These are phyloP conservation scores for Coleophoma cylindrospora DNA, from an alignment of 2,329 filamentous ascomycete species.

Conservation along the genomic window DNA sequence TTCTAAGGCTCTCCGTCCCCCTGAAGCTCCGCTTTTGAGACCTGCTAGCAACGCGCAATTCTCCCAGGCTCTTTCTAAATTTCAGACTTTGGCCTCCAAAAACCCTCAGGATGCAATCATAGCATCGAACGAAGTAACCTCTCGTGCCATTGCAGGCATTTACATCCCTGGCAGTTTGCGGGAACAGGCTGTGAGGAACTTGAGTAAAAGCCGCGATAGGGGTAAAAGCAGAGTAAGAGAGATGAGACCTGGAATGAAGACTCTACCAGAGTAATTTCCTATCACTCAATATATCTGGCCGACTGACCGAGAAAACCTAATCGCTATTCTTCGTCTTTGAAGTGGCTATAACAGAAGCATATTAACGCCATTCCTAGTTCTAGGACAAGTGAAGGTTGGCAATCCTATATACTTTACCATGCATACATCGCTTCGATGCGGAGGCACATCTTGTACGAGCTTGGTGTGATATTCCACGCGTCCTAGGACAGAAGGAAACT, in stretches of 20 bases:
- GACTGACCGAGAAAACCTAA: too few relatives aligned
- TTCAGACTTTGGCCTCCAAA: slow-evolving; percentile 7
- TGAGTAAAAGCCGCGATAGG: slow-evolving; percentile 8
- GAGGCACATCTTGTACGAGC: too few relatives aligned
- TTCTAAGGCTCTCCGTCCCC: not conserved
- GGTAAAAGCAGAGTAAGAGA: not conserved
- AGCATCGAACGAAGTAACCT: slow-evolving; percentile 8
- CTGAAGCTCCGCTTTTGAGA: not conserved
- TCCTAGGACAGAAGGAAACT: too few relatives aligned
- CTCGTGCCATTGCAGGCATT: slow-evolving; percentile 10
- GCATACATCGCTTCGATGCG: too few relatives aligned
- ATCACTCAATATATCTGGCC: too few relatives aligned
- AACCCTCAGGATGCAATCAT: not conserved
- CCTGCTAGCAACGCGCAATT: slow-evolving; percentile 4
- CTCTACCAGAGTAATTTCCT: too few relatives aligned
- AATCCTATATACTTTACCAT: too few relatives aligned
- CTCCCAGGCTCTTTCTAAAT: slow-evolving; percentile 5
- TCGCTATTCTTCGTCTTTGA: too few relatives aligned
- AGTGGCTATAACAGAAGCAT: too few relatives aligned
- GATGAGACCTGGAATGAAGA: not conserved
- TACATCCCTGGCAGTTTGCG: slow-evolving; percentile 12
- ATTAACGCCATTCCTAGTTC: too few relatives aligned
- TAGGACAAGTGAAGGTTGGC: too few relatives aligned
- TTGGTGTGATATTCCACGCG: too few relatives aligned
- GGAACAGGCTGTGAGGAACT: slow-evolving; percentile 12